Evolutionary conservation across 2,329 filamentous ascomycete species (phyloP).

Genomic region (Clonostachys rosea): DNA sequence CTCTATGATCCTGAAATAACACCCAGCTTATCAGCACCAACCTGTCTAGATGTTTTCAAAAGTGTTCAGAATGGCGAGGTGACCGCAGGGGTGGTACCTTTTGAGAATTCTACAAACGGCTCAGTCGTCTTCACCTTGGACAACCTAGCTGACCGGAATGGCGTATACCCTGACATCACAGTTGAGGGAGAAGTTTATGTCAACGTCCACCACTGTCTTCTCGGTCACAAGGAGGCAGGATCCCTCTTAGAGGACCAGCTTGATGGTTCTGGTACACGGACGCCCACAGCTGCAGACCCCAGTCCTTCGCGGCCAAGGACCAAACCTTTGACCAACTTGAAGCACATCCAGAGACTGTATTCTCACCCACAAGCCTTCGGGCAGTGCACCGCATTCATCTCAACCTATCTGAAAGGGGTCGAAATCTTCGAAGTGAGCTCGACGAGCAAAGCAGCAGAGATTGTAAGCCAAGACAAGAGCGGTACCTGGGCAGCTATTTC

Average conservation of each 20-base stretch:
- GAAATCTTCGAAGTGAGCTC: slow-evolving; percentile 81
- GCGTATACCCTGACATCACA: slow-evolving; percentile 60
- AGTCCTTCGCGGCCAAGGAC: slow-evolving; percentile 36
- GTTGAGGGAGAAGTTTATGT: slow-evolving; percentile 85
- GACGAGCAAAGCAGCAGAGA: slow-evolving; percentile 79
- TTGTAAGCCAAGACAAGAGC: slow-evolving; percentile 56
- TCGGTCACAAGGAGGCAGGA: slow-evolving; percentile 45
- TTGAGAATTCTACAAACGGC: slow-evolving; percentile 95
- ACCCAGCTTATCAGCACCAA: not conserved
- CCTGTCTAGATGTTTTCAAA: slow-evolving; percentile 66
- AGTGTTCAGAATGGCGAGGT: slow-evolving; percentile 64
- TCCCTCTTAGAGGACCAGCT: slow-evolving; percentile 10
- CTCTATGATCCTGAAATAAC: not conserved
- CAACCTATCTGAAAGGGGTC: slow-evolving; percentile 62
- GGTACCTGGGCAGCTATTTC: slow-evolving; percentile 73
- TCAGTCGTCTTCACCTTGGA: slow-evolving; percentile 88
- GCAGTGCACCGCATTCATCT: slow-evolving; percentile 77
- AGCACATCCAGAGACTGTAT: slow-evolving; percentile 71
- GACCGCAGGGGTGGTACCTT: slow-evolving; percentile 78
- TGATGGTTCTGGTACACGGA: slow-evolving; percentile 37
- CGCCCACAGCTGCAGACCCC: slow-evolving; percentile 42
- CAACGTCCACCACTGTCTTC: slow-evolving; percentile 80
- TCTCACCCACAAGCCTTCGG: slow-evolving; percentile 95
- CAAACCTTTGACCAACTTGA: slow-evolving; percentile 45
- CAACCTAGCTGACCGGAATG: slow-evolving; percentile 72